A percentile compares a stretch with the other conserved stretches of the same genome.
phyloP scores from a whole-genome alignment of 1,139 yeast species.

The Taphrina wiesneri region DNA sequence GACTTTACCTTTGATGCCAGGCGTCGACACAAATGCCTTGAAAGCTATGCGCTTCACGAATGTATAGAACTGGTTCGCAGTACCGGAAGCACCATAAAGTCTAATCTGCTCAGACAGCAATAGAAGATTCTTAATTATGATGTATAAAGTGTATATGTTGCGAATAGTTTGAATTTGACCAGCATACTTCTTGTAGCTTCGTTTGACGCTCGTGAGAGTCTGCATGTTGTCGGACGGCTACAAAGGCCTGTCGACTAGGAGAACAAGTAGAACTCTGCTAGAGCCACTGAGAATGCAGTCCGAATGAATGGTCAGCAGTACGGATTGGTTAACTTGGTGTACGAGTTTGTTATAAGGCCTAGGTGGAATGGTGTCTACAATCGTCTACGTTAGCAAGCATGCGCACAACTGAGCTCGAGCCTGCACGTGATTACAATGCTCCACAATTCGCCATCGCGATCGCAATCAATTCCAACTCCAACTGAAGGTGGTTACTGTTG shows the following conservation, averaged over 20 bases:
- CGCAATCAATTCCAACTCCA: too few relatives aligned
- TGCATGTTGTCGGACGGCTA: neutral
- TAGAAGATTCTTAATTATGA: constrained; percentile 11
- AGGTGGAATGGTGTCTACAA: too few relatives aligned
- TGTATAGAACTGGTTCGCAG: neutral
- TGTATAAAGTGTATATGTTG: constrained; percentile 11
- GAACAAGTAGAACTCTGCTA: too few relatives aligned
- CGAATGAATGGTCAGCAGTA: neutral
- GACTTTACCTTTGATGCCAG: constrained; percentile 59
- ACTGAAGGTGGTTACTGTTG: too few relatives aligned
- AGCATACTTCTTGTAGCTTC: constrained; percentile 16
- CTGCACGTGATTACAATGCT: neutral
- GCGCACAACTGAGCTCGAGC: neutral
- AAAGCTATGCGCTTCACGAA: constrained; percentile 16
- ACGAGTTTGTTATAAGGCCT: too few relatives aligned
- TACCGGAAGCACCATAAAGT: constrained; percentile 19
- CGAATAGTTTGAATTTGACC: constrained; percentile 12
- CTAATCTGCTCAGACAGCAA: constrained; percentile 8
- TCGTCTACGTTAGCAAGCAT: neutral
- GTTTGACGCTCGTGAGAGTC: neutral
- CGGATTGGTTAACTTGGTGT: neutral
- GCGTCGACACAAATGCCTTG: constrained; percentile 43
- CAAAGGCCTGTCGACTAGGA: neutral
- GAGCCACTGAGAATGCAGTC: too few relatives aligned
- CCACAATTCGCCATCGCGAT: too few relatives aligned